Percentiles rank a stretch among this genome's conserved stretches.
Evolutionary conservation across 345 rosid species (phyloP).

Genomic region (Eucalyptus curtisii): DNA sequence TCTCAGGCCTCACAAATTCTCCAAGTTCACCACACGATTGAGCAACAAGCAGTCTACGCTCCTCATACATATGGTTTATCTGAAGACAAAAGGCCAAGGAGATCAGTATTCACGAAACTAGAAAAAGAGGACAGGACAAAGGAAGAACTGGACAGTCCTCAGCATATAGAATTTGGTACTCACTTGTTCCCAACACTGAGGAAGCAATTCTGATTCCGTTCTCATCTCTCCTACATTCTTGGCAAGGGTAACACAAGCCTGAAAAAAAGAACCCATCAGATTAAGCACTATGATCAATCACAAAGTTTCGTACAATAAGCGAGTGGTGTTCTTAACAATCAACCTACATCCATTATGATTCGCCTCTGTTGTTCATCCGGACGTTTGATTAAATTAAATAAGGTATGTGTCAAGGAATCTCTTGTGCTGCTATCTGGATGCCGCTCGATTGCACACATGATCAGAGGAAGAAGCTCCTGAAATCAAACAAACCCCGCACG

Average conservation of each 20-base stretch:
- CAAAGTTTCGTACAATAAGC: neutral
- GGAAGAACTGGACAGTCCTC: neutral
- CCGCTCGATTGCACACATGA: constrained; percentile 98
- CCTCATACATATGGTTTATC: constrained; percentile 96
- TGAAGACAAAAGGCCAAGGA: constrained; percentile 20
- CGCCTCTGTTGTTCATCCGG: constrained; percentile 97
- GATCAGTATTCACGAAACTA: neutral
- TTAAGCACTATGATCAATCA: neutral
- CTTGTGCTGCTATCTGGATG: constrained; percentile 74
- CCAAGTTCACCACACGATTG: constrained; percentile 99
- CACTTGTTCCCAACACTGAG: constrained; percentile 99
- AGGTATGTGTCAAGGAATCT: constrained; percentile 89
- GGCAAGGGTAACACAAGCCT: constrained; percentile 94
- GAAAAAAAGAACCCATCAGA: constrained; percentile 7
- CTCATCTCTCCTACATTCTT: constrained; percentile 97
- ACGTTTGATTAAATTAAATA: constrained; percentile 91
- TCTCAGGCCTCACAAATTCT: constrained; percentile 85
- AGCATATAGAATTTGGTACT: constrained; percentile 11
- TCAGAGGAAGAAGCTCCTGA: constrained; percentile 95
- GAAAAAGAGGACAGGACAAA: neutral
- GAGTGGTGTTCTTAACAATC: constrained; percentile 1
- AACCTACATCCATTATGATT: constrained; percentile 90
- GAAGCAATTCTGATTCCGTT: constrained; percentile 95
- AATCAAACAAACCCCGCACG: neutral
- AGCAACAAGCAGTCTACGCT: constrained; percentile 95